Conservation (phyloP, 108 stramenopile genomes). For the Schizochytrium sp. region DNA sequence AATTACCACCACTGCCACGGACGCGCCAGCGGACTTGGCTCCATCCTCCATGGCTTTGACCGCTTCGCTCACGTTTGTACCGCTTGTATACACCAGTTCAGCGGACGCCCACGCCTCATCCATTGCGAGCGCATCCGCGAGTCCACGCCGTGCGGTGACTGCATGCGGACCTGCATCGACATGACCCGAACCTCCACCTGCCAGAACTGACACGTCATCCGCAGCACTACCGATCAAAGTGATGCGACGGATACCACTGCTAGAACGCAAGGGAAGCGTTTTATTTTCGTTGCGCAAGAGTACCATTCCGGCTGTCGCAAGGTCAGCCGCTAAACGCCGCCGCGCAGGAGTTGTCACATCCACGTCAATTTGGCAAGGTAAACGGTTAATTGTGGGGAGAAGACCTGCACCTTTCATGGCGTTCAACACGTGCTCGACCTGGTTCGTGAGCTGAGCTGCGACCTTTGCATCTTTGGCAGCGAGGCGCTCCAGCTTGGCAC, state of each 20-base stretch:
- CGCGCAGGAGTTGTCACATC: constrained; percentile 20
- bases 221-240: constrained; percentile 18
- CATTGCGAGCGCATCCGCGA: not conserved
- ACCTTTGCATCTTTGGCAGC: not conserved
- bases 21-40: not conserved
- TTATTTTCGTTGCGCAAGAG: constrained; percentile 21
- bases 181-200: not conserved
- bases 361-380: not conserved
- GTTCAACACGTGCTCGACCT: constrained; percentile 6
- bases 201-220: not conserved
- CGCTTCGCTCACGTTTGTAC: not conserved
- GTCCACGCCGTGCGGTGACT: not conserved
- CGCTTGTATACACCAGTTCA: not conserved
- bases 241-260: not conserved
- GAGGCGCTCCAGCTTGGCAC: not conserved
- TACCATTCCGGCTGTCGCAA: constrained; percentile 15
- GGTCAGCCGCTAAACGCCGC: not conserved
- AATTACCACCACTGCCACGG: constrained; percentile 46
- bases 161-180: not conserved
- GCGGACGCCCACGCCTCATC: not conserved
- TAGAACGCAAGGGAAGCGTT: not conserved
- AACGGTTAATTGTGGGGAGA: not conserved
- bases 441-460: not conserved
- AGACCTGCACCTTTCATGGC: constrained; percentile 15
- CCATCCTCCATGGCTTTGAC: not conserved